Evolutionary conservation across 371 early-diverging fungal genomes (phyloP), one percentile per base, ranked within the genome.

Genomic region (Nosema granulosis): DNA sequence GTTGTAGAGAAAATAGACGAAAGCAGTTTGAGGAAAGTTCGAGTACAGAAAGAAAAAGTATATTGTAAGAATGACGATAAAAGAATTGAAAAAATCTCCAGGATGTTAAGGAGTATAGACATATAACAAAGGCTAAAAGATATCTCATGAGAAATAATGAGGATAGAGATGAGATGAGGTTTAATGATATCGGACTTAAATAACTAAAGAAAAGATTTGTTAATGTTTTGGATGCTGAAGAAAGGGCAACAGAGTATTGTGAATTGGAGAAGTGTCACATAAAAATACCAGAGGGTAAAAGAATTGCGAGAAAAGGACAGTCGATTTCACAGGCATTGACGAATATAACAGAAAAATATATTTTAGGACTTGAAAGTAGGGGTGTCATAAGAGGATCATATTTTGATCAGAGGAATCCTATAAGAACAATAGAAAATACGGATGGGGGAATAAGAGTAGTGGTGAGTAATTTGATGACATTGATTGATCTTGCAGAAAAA

Each of bases 391-490:
- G 61, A 61, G 34, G 61, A 61, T 61, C 61, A n/a, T n/a, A n/a
- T n/a, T n/a, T n/a, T n/a, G n/a, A n/a, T n/a, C n/a, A n/a, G n/a
- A 49, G n/a, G 50, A 61, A 61, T 34, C 61, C 32, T 13, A 61
- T 11, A 13, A 11, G 61, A 61, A 4, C 20, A 79, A 83, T 67
- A 49, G 77, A 37, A 79, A 78, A 57, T 79, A 79, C 77, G 76
- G 71, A 66, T 74, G 82, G 51, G 76, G 82, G 35, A 57, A 77
- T 29, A 77, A 83, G 31, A 50, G 13, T 80, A 78, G 29, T 77
- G 18, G 16, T 20, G 3, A 35, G 37, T 16, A 57, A 80, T 76
- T 50, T 79, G 4, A 62, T 20, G 29, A 16, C 1, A 34, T 54
- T 80, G n/a, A 80, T 70, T 51, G 51, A 70, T 11, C 3, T 68